These are phyloP conservation scores for Hanseniaspora uvarum DNA, from an alignment of 1,139 yeast species.

Conservation along the genomic window DNA sequence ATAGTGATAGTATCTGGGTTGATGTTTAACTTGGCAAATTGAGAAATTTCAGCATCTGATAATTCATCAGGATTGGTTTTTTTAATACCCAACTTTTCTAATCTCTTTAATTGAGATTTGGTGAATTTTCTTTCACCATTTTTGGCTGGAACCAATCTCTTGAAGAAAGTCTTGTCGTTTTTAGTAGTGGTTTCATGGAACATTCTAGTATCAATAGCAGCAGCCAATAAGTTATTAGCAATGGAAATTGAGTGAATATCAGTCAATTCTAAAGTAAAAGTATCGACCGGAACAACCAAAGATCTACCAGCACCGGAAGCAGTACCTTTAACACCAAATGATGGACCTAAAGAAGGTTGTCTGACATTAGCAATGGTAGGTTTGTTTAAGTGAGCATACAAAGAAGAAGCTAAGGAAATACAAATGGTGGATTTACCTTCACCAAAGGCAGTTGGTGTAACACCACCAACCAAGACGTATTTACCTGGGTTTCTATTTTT, in stretches of 20 bases:
- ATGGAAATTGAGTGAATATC: conserved; percentile 76
- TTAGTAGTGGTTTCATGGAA: conserved; percentile 69
- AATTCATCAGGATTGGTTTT: conserved; percentile 61
- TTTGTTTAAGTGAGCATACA: conserved; percentile 61
- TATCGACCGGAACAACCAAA: conserved; percentile 82
- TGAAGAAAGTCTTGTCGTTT: conserved; percentile 53
- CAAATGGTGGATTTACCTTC: conserved; percentile 78
- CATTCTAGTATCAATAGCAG: conserved; percentile 76
- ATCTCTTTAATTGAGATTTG: conserved; percentile 54
- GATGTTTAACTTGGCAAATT: conserved; percentile 57
- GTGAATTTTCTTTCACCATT: conserved; percentile 59
- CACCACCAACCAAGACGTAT: conserved; percentile 67
- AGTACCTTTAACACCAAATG: conserved; percentile 80
- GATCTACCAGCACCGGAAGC: conserved; percentile 86
- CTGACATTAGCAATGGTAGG: conserved; percentile 71
- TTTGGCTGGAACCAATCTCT: conserved; percentile 59
- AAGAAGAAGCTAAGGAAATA: conserved; percentile 67
- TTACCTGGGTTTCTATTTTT: conserved; percentile 53
- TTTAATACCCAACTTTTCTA: conserved; percentile 51
- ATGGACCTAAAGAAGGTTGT: conserved; percentile 84
- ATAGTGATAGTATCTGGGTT: conserved; percentile 65
- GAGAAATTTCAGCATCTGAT: conserved; percentile 51
- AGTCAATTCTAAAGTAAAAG: conserved; percentile 72
- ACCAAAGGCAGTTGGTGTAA: conserved; percentile 74
- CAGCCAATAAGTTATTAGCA: conserved; percentile 69